Evolutionary conservation across 164 flowering plant genomes (phyloP), one percentile per base, ranked within the genome.

Genomic region (Vitis cinerea): DNA sequence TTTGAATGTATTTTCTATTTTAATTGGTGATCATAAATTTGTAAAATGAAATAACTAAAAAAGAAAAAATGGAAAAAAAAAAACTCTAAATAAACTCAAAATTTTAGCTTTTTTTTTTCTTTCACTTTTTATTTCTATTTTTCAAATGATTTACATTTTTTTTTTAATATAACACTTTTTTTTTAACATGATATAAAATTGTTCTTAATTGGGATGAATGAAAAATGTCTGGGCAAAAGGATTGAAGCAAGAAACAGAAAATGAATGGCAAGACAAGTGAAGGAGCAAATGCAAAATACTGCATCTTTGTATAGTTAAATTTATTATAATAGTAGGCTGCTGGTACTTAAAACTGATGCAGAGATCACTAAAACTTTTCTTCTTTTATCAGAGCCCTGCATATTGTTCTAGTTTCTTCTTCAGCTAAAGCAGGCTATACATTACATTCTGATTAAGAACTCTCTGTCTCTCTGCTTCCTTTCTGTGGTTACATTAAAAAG

Each of bases 401-500:
- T 48, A 50, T 65, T 65, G 27, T 30, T 29, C 65, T 58, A 30
- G 9, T 47, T 53, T 54, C 37, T 61, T 53, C 52, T 64, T 61
- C 55, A 66, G 15, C 66, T 61, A 47, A 71, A 72, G 52, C 47
- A 71, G 19, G 59, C 61, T 68, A 67, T 71, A 59, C 59, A 66
- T 75, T 75, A 70, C 78, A 75, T 61, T 61, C 50, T 70, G 52
- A 16, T 70, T 48, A 69, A 52, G 50, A 23, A 58, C 14, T 47
- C 71, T 23, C 27, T 1, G 27, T 49, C 60, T 29, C 55, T 58
- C 44, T 14, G 65, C 68, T 63, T 60, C 23, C 62, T 59, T 58
- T 71, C 70, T 67, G 61, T 75, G 71, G 67, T 62, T 60, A 74
- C 78, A 67, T 62, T 52, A 23, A 15, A 55, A 2, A 31, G 50